A percentile compares a stretch with the other conserved stretches of the same genome.
Conservation (phyloP, 352 stramenopile species). For the Pythium insidiosum region DNA sequence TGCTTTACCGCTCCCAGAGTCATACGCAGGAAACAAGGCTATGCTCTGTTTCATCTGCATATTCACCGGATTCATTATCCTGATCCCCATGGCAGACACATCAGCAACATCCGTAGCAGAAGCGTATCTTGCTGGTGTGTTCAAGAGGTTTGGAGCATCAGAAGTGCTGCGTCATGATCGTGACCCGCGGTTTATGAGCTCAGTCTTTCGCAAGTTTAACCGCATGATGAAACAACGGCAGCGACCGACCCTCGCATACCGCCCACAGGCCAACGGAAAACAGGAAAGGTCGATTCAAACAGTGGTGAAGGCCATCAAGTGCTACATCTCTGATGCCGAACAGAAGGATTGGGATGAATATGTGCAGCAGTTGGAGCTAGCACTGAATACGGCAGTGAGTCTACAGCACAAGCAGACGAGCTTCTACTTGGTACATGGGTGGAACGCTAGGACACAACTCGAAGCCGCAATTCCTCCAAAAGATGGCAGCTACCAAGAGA, state of each 20-base stretch:
- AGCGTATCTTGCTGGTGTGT: too few species aligned
- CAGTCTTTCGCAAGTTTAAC: constrained; percentile 13
- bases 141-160: constrained; percentile 7
- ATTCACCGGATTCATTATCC: too few species aligned
- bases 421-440: constrained; percentile 1
- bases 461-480: not conserved
- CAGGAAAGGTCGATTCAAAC: constrained; percentile 17
- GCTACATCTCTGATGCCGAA: constrained; percentile 12
- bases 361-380: constrained; percentile 8
- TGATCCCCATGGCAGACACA: too few species aligned
- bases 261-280: constrained; percentile 14
- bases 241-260: constrained; percentile 7
- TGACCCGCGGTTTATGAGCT: constrained; percentile 17
- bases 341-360: constrained; percentile 19
- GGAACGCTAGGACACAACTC: not conserved
- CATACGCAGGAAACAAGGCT: too few species aligned
- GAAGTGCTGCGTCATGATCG: constrained; percentile 15
- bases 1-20: too few species aligned
- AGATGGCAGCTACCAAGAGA: not conserved
- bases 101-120: too few species aligned
- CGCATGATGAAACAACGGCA: constrained; percentile 4
- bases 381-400: constrained; percentile 5
- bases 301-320: constrained; percentile 1
- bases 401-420: not conserved
- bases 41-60: too few species aligned